phyloP scores from a whole-genome alignment of 2,329 filamentous ascomycete species.

The Fusarium citri region DNA sequence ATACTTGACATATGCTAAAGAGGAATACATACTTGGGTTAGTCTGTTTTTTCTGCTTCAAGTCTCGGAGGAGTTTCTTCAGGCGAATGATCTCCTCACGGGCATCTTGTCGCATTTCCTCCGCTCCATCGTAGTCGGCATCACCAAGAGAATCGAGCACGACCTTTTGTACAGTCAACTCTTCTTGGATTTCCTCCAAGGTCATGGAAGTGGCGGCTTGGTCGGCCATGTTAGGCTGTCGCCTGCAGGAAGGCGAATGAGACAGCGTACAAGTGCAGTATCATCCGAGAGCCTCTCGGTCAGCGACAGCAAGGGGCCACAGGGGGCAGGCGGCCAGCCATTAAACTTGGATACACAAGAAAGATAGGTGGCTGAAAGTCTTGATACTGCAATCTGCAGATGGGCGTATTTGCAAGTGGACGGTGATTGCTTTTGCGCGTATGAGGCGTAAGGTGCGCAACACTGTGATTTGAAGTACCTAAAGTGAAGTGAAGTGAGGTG shows the following conservation, averaged over 20 bases:
- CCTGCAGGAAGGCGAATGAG: conserved; percentile 23
- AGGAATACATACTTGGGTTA: conserved; percentile 10
- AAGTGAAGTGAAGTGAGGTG: neutral
- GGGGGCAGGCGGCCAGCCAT: conserved; percentile 25
- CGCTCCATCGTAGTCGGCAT: conserved; percentile 44
- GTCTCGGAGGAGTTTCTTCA: conserved; percentile 49
- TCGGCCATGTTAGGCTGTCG: conserved; percentile 29
- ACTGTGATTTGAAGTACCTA: neutral
- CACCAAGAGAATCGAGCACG: conserved; percentile 56
- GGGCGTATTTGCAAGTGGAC: neutral
- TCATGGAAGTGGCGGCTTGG: conserved; percentile 29
- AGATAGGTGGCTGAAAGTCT: conserved; percentile 7
- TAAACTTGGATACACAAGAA: conserved; percentile 17
- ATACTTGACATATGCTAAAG: neutral
- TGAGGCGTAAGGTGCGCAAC: neutral
- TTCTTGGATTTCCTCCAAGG: conserved; percentile 50
- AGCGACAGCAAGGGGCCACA: conserved; percentile 26
- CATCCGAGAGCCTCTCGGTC: conserved; percentile 28
- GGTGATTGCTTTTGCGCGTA: neutral
- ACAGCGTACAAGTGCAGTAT: conserved; percentile 30
- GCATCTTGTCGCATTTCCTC: conserved; percentile 48
- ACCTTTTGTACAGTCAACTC: conserved; percentile 58
- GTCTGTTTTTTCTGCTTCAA: conserved; percentile 19
- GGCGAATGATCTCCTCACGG: conserved; percentile 43
- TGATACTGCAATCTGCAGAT: neutral